Evolutionary conservation across 768 basidiomycete genomes (phyloP), one percentile per base, ranked within the genome.

Genomic region (Russula olivacea): DNA sequence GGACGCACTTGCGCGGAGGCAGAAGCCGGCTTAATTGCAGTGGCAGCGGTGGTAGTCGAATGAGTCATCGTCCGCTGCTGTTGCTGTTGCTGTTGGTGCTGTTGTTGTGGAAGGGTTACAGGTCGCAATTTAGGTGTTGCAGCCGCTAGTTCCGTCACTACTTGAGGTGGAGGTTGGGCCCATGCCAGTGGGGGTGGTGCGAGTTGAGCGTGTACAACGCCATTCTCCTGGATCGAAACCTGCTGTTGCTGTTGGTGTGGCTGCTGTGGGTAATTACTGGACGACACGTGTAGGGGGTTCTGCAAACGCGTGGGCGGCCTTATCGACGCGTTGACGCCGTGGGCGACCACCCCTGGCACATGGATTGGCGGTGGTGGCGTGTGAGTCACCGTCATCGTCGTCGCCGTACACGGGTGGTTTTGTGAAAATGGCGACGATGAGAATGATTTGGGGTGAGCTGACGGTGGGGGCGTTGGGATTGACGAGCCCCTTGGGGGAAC

Each of bases 121-220:
- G 59, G 60, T n/a, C 45, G 45, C 21, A 47, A 47, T 47, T 47
- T 47, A 47, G 45, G n/a, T 9, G 34, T 28, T 49, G 48, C 19
- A 10, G 45, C 11, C n/a, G 32, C 7, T 38, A 15, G 32, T 17
- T 40, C 32, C 21, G 23, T 28, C n/a, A 36, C 32, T 30, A 21
- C 41, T 57, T 57, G 55, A 57, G 30, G 32, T 23, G n/a, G 28
- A 12, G 51, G 57, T 36, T 28, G 11, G 34, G 43, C 45, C 45
- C 45, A 34, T 45, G 32, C 32, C 32, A 32, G 8, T 32, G 49
- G 41, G 56, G 28, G 32, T 53, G 58, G 58, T 54, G 57, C 45
- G 36, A 40, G 1, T 58, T 48, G 57, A 38, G 57, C 62, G 57
- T 63, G 62, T 59, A 19, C 28, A n/a, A 32, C 23, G 57, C 21